Percentiles rank a stretch among this genome's conserved stretches.
phyloP scores from a whole-genome alignment of 2,329 filamentous ascomycete genomes.

The Trichoderma atroviride region DNA sequence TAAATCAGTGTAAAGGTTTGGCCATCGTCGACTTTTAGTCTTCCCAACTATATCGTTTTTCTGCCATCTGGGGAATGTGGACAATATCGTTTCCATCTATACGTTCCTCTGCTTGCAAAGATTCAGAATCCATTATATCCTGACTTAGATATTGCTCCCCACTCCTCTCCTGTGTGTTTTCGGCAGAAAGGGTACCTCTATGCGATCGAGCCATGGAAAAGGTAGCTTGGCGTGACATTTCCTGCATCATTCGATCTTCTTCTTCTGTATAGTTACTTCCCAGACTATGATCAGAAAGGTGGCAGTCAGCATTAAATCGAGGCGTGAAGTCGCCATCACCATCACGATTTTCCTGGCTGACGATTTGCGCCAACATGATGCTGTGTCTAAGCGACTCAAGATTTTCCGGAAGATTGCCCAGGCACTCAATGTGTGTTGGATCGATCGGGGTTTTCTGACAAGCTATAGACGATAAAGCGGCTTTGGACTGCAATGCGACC shows the following conservation, averaged over 20 bases:
- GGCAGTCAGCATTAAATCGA: conserved; percentile 25
- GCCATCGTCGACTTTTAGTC: conserved; percentile 28
- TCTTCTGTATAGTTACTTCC: conserved; percentile 62
- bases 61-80: conserved; percentile 55
- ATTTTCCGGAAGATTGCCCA: conserved; percentile 57
- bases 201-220: conserved; percentile 23
- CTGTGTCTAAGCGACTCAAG: conserved; percentile 38
- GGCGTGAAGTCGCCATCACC: conserved; percentile 1
- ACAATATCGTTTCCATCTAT: conserved; percentile 52
- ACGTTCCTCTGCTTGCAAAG: conserved; percentile 42
- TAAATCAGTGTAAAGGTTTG: neutral
- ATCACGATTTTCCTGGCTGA: conserved; percentile 19
- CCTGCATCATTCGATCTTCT: conserved; percentile 46
- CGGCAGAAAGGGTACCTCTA: neutral
- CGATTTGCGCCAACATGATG: conserved; percentile 25
- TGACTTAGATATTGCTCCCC: neutral
- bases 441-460: conserved; percentile 56
- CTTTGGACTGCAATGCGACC: neutral
- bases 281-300: conserved; percentile 44
- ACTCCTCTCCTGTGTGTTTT: conserved; percentile 21
- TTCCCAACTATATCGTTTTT: conserved; percentile 57
- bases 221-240: conserved; percentile 35
- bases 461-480: conserved; percentile 19
- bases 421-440: conserved; percentile 55
- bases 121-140: conserved; percentile 20